Evolutionary conservation across 192 early-diverging fungal species (phyloP).

Genomic region (Spizellomyces sp.): DNA sequence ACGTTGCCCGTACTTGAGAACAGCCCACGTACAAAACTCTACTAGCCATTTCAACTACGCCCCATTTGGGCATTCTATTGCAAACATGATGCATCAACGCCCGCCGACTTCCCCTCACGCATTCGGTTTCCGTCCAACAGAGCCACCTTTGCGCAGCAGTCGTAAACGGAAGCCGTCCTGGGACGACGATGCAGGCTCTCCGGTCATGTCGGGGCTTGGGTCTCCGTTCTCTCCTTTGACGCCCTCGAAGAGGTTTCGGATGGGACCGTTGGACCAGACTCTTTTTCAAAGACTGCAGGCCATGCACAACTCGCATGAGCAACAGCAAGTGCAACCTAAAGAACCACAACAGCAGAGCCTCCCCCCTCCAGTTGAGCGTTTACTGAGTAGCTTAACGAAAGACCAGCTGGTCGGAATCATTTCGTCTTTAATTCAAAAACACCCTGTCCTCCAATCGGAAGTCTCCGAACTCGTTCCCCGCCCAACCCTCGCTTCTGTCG

Average conservation of each 20-base stretch:
- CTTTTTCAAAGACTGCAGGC: constrained; percentile 17
- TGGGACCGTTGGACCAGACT: constrained; percentile 12
- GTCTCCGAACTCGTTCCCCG: constrained; percentile 77
- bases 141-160: neutral
- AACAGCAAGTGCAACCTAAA: constrained; percentile 15
- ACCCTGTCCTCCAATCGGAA: constrained; percentile 72
- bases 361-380: neutral
- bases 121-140: neutral
- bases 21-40: too few species aligned
- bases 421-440: constrained; percentile 66
- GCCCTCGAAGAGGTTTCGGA: constrained; percentile 19
- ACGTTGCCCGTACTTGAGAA: too few species aligned
- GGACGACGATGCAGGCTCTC: constrained; percentile 6
- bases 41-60: too few species aligned
- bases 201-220: constrained; percentile 4
- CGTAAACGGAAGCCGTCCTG: constrained; percentile 23
- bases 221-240: neutral
- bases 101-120: neutral
- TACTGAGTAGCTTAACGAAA: constrained; percentile 37
- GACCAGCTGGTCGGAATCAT: constrained; percentile 77
- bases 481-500: constrained; percentile 81
- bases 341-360: neutral
- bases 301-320: neutral
- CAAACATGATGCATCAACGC: neutral
- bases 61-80: too few species aligned